Evolutionary conservation across 305 asterid genomes (phyloP).

Genomic region (Fraxinus sp.): DNA sequence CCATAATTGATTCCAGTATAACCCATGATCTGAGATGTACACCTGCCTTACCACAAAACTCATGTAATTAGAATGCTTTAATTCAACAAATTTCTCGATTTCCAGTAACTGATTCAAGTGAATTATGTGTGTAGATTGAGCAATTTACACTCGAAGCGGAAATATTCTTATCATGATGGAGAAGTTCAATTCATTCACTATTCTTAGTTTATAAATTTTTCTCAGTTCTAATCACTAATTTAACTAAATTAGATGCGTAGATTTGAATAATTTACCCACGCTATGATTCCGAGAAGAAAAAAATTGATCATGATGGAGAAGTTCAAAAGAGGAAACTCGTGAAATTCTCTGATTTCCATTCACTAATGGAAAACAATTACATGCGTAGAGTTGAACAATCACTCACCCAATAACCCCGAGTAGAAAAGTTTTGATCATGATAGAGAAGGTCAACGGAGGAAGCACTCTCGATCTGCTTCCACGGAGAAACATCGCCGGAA

Average conservation of each 20-base stretch:
- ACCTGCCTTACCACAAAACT: slow-evolving; percentile 32
- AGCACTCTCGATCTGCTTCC: slow-evolving; percentile 25
- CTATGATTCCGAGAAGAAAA: background rate
- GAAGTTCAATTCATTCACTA: background rate
- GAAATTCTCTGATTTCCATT: background rate
- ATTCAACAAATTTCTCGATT: background rate
- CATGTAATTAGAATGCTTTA: background rate
- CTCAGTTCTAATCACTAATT: background rate
- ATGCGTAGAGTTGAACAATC: background rate
- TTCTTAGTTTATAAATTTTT: background rate
- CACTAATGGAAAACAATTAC: background rate
- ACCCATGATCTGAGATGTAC: slow-evolving; percentile 69
- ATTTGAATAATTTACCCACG: background rate
- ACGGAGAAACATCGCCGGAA: slow-evolving; percentile 67
- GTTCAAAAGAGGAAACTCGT: background rate
- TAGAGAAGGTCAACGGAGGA: slow-evolving; percentile 43
- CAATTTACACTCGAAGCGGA: background rate
- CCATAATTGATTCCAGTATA: slow-evolving; percentile 71
- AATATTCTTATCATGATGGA: background rate
- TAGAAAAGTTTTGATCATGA: slow-evolving; percentile 49
- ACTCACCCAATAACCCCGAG: slow-evolving; percentile 74
- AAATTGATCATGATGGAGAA: background rate
- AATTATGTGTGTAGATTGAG: background rate
- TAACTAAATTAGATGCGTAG: background rate
- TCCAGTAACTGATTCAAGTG: background rate